Evolutionary conservation across 495 filamentous ascomycete genomes (phyloP), one percentile per base, ranked within the genome.

Genomic region (Penicillium ucsense): DNA sequence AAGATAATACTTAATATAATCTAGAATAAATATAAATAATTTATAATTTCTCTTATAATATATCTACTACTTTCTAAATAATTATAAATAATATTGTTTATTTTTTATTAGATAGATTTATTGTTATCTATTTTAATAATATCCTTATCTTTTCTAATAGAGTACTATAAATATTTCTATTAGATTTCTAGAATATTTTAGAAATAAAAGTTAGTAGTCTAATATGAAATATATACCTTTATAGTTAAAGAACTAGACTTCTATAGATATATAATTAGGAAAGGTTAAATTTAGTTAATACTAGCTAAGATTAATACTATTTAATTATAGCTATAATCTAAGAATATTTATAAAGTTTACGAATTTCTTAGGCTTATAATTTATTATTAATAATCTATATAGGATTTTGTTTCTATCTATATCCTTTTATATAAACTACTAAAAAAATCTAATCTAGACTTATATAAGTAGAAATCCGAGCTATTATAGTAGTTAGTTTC

Each of bases 1-100:
- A 38, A 46, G 11, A 46, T 28, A 30, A 8, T 38, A 12, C 39
- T 46, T 49, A 49, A 49, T 38, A 49, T 4, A 4, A 49, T 43
- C 4, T 49, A 49, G 33, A 41, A 29, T 38, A 49, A 49, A 28
- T 49, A 49, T 43, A 43, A 49, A 33, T 49, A 49, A 41, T 35
- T 49, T 32, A 27, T 12, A n/a, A 49, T 49, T 43, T 41, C 3
- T 40, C 43, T 3, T 49, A 49, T 43, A 49, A 49, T 38, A 38
- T 27, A 11, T 10, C 27, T 28, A 35, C 33, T n/a, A 49, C 4
- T 3, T 49, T 49, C 20, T 49, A 49, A 38, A 28, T 28, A 28
- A 31, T 43, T 32, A 43, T 49, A 43, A 49, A 49, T 43, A 43
- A 49, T 9, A 31, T 6, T 6, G 8, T 41, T 45, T n/a, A n/a